Percentiles rank a stretch among this genome's conserved stretches.
Conservation (phyloP, 2,329 filamentous ascomycete genomes). For the Proliferodiscus dingleyae region DNA sequence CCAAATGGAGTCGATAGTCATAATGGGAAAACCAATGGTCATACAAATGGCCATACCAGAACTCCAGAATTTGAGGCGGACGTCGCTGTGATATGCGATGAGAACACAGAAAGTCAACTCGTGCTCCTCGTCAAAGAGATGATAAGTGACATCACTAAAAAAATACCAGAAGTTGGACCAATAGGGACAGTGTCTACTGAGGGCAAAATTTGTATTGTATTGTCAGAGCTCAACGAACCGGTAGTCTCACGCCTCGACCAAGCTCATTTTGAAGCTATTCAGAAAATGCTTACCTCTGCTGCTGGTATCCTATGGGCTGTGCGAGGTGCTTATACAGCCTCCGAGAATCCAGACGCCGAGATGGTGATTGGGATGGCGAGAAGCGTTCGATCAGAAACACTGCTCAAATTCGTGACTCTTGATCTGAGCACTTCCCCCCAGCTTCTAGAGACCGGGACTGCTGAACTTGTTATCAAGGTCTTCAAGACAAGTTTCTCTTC, state of each 20-base stretch:
- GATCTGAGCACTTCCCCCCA: conserved; percentile 23
- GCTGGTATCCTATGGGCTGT: conserved; percentile 46
- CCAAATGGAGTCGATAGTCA: no score
- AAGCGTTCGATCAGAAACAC: conserved; percentile 25
- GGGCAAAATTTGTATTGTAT: conserved; percentile 39
- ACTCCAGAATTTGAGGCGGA: conserved; percentile 14
- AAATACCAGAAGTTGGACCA: conserved; percentile 29
- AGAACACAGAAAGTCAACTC: conserved; percentile 30
- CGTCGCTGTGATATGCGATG: conserved; percentile 37
- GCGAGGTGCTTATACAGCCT: conserved; percentile 36
- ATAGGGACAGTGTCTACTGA: conserved; percentile 28
- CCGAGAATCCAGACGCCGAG: conserved; percentile 19
- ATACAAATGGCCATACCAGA: no score
- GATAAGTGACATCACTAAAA: conserved; percentile 32
- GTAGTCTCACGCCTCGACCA: conserved; percentile 38
- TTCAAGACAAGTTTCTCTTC: conserved; percentile 16
- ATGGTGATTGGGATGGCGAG: conserved; percentile 28
- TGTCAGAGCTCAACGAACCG: conserved; percentile 39
- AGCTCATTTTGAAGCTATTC: conserved; percentile 38
- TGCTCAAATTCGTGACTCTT: conserved; percentile 23
- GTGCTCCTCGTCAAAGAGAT: conserved; percentile 34
- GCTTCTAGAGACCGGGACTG: conserved; percentile 31
- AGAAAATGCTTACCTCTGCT: conserved; percentile 34
- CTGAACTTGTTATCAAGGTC: conserved; percentile 14
- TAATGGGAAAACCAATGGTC: no score